Evolutionary conservation across 768 basidiomycete genomes (phyloP), one percentile per base, ranked within the genome.

Genomic region (Xerocomus potaroensis): DNA sequence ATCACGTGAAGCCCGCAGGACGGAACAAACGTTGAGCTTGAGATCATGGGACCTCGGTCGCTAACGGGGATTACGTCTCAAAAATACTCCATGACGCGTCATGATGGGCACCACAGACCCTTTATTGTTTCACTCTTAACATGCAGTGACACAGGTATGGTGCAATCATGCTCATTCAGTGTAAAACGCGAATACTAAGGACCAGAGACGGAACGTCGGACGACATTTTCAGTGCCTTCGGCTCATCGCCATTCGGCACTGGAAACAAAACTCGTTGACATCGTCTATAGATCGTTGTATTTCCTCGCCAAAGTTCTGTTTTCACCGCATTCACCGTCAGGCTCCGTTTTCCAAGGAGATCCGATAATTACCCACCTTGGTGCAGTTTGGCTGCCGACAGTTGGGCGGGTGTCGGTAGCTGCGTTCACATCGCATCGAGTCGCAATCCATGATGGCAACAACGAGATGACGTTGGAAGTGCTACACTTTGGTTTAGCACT

Each of bases 391-490:
- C 12, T 73, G 69, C 46, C 72, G 74, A 62, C 87, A 88, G 38
- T 62, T 64, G 45, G 63, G 74, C 12, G 77, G 73, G 59, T 89
- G 87, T 54, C 68, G 69, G 46, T 74, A 73, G 57, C 84, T 87
- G 54, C 74, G 73, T 62, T 82, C 78, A 68, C 87, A 89, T 29
- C 69, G 73, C 29, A 59, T 57, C 9, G 78, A 80, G 61, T 80
- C 79, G 69, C 87, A 89, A 62, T 89, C 87, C 65, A 82, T 70
- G 65, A 89, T 84, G 42, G 84, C 86, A 41, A 81, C 70, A 49
- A 89, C 75, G 31, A 81, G 64, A 52, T 87, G 86, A 43, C 86
- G 80, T 65, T 88, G 87, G 61, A 88, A 89, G 62, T 89, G 87
- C 87, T 89, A 50, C 9, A 12, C 27, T 22, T 41, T 10, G 19